Base-by-base conservation (phyloP, 2,329 filamentous ascomycete genomes). In the Phyllosticta citribraziliensis region DNA sequence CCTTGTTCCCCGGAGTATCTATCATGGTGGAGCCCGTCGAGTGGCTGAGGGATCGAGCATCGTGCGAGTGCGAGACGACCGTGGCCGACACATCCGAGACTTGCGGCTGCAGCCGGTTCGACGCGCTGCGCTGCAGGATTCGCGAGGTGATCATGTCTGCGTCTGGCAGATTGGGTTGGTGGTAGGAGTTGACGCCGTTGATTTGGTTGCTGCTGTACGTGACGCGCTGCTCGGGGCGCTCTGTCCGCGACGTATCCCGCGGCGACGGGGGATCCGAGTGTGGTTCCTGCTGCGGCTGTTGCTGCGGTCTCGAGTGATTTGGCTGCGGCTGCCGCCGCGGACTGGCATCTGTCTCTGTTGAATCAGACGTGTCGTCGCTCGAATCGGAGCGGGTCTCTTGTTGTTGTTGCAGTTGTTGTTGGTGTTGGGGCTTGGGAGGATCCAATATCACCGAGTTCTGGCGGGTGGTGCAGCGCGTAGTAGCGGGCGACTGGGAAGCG, bases 131-230 rank as follows among this genome's bases (percentile, higher is more conserved):
- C 68, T 87, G 82, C 1, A 91, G 78, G 47, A 89, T 73, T 62
- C 85, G 80, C 30, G 86, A 85, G 6, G 87, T 89, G 57, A 89
- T 81, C 63, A 86, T 83, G 66, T 85, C 83, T 63, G 84, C 86
- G 67, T 86, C 85, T 40, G 74, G 73, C 20, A 62, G 52, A 12
- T 61, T 57, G 55, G 60, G 55, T 24, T 71, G 71, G 58, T 73
- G 69, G 57, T 72, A 68, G 30, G 71, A 68, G 63, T 65, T 69
- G 52, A 68, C 65, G 19, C 70, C 71, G 64, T 71, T 74, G 12
- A 68, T 62, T 50, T 61, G 54, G 25, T 58, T 58, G n/a, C 56
- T 58, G 60, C 55, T 62, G 51, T 62, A 58, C 14, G 60, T 57
- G 30, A 56, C 55, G 47, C 55, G 52, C 25, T 61, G 53, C 14